phyloP scores from a whole-genome alignment of 768 basidiomycete genomes.

The Suillus subaureus region DNA sequence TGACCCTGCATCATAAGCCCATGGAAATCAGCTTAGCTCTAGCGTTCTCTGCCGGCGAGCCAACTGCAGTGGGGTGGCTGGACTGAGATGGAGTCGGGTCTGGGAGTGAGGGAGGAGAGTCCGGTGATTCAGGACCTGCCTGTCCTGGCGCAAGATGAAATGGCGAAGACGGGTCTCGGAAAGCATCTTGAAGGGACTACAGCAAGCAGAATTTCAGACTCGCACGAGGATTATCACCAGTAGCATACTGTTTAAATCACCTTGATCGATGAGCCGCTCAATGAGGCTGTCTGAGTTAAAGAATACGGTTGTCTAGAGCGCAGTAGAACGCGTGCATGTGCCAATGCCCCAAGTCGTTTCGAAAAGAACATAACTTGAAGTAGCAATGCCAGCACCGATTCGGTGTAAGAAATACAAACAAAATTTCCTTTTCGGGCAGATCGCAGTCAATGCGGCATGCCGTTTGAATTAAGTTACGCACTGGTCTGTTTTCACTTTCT shows the following conservation, averaged over 20 bases:
- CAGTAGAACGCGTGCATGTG: not conserved
- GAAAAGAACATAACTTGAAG: not conserved
- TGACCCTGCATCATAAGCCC: slow-evolving; percentile 64
- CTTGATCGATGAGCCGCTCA: slow-evolving; percentile 32
- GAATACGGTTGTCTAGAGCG: not conserved
- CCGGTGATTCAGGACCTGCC: slow-evolving; percentile 60
- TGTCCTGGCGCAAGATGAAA: slow-evolving; percentile 63
- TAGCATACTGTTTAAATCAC: slow-evolving; percentile 10
- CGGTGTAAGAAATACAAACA: not conserved
- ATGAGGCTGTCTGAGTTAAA: slow-evolving; percentile 3
- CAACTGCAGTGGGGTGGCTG: not conserved
- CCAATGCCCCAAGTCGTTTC: not conserved
- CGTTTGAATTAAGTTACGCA: too few relatives aligned
- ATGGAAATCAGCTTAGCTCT: slow-evolving; percentile 42
- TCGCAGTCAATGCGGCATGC: too few relatives aligned
- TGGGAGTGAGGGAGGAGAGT: slow-evolving; percentile 35
- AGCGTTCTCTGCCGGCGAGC: slow-evolving; percentile 39
- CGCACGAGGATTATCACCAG: not conserved
- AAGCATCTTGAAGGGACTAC: slow-evolving; percentile 63
- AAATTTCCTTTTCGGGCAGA: not conserved
- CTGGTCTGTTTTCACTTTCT: not conserved
- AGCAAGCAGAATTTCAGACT: not conserved
- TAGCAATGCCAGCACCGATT: not conserved
- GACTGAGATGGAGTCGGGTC: not conserved
- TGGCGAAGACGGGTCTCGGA: slow-evolving; percentile 66